Base-by-base conservation (phyloP, 1,284 basidiomycete species). In the Earliella scabrosa region DNA sequence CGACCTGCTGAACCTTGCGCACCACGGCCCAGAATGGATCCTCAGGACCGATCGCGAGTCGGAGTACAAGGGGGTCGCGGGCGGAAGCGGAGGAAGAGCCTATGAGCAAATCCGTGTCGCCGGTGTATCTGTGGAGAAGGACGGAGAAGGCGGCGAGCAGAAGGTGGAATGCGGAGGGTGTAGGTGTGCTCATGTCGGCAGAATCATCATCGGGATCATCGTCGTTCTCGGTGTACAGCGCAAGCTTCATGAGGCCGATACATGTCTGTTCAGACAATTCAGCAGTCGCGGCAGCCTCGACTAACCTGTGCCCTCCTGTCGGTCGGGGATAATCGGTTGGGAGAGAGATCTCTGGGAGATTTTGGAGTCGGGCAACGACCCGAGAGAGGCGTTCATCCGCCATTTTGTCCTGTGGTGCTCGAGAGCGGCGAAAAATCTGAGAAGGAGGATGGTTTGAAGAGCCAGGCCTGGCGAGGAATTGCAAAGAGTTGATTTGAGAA, bases 241-340 rank as follows among this genome's bases (percentile, higher is more conserved):
- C 90, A 50, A 97, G 85, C 63, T 93, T 93, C 53, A 91, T 77
- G 32, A 92, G 77, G 66, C 85, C 80, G 27, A 85, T 75, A 10
- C 86, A 87, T n/a, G 87, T 82, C 63, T 87, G 83, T 65, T 85
- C 81, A 56, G 89, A 78, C 66, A 92, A 77, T 69, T 88, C 77
- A 40, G 85, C 79, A 23, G 80, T 72, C 71, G 90, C 85, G 24
- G 83, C 88, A 24, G 93, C 89, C 71, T 95, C 95, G 69, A 94
- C 87, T 43, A 90, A 77, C 68, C 85, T 90, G 71, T 86, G 83
- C 13, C 83, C 76, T 14, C 86, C 88, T 13, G 87, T 76, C 14
- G 94, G 91, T 54, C 96, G 80, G 2, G 97, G 97, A 71, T 98
- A 99, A 75, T 99, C 97, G 0, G 96, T 98, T 1, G 97, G 97